Base-by-base conservation (phyloP, 1,139 yeast genomes). In the Magnusiomyces tetraspermus region DNA sequence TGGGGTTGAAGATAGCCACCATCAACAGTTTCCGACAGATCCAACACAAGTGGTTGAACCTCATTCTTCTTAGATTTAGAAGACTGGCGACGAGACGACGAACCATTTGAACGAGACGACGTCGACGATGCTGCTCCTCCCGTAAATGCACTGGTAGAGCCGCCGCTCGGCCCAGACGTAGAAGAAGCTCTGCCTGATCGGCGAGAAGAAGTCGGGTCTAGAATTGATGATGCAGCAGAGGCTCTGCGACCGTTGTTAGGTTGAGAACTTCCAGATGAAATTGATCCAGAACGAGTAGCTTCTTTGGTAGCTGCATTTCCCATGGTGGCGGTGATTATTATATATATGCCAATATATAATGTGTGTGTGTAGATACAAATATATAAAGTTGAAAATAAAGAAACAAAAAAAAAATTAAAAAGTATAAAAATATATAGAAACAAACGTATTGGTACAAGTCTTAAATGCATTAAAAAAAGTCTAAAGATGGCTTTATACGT, bases 1-100 rank as follows among this genome's bases (percentile, higher is more conserved):
- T 77, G 87, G 0, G 97, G 96, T 1, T 95, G 96, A 58, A 76
- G 63, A 48, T 63, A 66, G 15, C 78, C 78, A 28, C 76, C 74
- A 56, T 76, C 77, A 1, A 77, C 76, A 48, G 69, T 65, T 38
- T 70, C 75, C 50, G 70, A 72, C 36, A 73, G 67, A 53, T 69
- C 71, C n/a, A 62, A 55, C 10, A 63, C 63, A 52, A 66, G 55
- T 36, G 44, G 17, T 40, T 45, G 51, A 8, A 37, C 46, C 2
- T 46, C 46, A 2, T 15, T 21, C 17, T 26, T 46, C 23, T 40
- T 40, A 23, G 43, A 47, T 26, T 40, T 38, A 15, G 38, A 28
- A 28, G 31, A 33, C 17, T 15, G n/a, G n/a, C n/a, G n/a, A n/a
- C n/a, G n/a, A n/a, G n/a, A n/a, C n/a, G n/a, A n/a, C n/a, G n/a